Percentiles rank a stretch among this genome's conserved stretches.
phyloP scores from a whole-genome alignment of 331 rosid genomes.

The Malus hybrid region DNA sequence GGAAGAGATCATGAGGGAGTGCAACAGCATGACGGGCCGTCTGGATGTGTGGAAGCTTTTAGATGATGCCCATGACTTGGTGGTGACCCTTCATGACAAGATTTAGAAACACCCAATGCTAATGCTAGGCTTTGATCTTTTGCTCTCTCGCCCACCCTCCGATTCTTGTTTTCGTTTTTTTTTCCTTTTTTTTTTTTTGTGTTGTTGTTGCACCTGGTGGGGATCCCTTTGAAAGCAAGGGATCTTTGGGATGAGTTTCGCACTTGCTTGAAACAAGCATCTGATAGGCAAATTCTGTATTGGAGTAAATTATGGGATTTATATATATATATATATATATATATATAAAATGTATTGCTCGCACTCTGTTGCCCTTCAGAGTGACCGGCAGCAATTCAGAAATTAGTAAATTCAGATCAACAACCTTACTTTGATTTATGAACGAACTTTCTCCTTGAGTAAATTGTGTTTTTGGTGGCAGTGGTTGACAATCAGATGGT shows the following conservation, averaged over 20 bases:
- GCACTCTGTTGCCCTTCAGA: not conserved
- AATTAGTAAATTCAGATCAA: not conserved
- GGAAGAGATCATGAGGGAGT: conserved; percentile 87
- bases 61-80: conserved; percentile 88
- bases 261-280: conserved; percentile 4
- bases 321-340: not conserved
- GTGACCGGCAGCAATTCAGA: conserved; percentile 7
- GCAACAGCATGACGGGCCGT: conserved; percentile 83
- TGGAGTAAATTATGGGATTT: conserved; percentile 5
- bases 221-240: not conserved
- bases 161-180: not conserved
- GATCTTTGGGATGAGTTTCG: not conserved
- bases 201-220: conserved; percentile 3
- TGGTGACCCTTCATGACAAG: conserved; percentile 81
- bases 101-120: conserved; percentile 12
- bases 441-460: not conserved
- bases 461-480: not conserved
- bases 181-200: not conserved
- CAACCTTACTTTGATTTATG: not conserved
- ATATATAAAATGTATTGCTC: not conserved
- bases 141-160: not conserved
- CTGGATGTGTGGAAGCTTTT: conserved; percentile 88
- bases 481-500: not conserved
- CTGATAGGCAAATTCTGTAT: conserved; percentile 1
- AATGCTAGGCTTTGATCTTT: not conserved